Base-by-base conservation (phyloP, 1,139 yeast genomes). In the Yamadazyma dushanensis region DNA sequence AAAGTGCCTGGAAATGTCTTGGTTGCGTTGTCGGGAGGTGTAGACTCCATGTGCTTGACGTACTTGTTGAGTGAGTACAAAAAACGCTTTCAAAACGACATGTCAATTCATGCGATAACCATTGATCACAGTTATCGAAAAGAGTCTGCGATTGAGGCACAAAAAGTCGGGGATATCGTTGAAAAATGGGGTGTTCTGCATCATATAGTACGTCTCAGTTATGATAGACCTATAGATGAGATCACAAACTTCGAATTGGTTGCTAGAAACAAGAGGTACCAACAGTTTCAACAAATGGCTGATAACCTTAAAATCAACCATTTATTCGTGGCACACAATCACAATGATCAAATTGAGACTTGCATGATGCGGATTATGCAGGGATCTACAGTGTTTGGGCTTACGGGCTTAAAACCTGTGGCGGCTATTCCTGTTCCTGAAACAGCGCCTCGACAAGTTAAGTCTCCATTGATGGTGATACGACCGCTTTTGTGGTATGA, bases 21-120 rank as follows among this genome's bases (percentile, higher is more conserved):
- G n/a, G 46, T 60, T 15, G 89, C 90, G 0, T 70, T 85, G 3
- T 80, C 88, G 8, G 95, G 95, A 3, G 95, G 95, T 0, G 89
- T 81, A 1, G 95, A 85, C 51, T 84, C 94, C 2, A 78, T 84
- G 76, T 81, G 85, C 20, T 56, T 85, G 31, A 66, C 84, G 1
- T 70, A 69, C 49, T 56, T 82, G 11, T 44, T 69, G 6, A 47
- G 59, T 1, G 59, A 59, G 31, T 69, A 59, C 47, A 50, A 62
- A 32, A 40, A 47, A 37, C 43, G 31, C 28, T 36, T 45, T 15
- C 39, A 53, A 6, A 57, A 66, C 2, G 43, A 46, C 16, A 37
- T 66, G 8, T 45, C 60, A 15, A 54, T 83, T 4, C 52, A 59
- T 22, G 79, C 82, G 0, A 61, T 78, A 18, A 78, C 87, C 0